A percentile compares a stretch with the other conserved stretches of the same genome.
Conservation (phyloP, 257 asterid species). For the Asclepias syriaca region DNA sequence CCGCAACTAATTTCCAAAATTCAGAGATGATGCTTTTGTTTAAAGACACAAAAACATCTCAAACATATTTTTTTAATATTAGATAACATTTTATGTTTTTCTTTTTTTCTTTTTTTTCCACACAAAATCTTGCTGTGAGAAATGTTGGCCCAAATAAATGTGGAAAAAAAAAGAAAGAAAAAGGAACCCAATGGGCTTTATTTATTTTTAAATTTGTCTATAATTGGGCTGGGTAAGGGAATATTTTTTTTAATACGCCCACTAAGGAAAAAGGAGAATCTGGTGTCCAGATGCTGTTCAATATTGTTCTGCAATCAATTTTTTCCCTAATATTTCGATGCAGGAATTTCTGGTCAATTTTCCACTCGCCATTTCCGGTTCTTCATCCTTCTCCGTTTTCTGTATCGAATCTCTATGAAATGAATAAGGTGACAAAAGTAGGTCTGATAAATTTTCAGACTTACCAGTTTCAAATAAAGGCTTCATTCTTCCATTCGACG, state of each 20-base stretch:
- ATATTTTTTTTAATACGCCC: not conserved
- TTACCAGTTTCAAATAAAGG: constrained; percentile 43
- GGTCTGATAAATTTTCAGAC: constrained; percentile 41
- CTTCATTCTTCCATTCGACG: constrained; percentile 55
- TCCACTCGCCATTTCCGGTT: not conserved
- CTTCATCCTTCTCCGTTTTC: not conserved
- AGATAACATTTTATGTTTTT: too few species aligned
- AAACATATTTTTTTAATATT: too few species aligned
- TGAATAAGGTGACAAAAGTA: constrained; percentile 50
- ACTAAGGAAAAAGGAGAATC: not conserved
- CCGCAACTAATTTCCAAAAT: not conserved
- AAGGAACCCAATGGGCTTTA: not conserved
- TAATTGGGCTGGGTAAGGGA: not conserved
- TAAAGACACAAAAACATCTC: not conserved
- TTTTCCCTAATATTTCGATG: not conserved
- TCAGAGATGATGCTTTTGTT: not conserved
- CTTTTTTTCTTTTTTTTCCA: too few species aligned
- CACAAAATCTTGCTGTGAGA: too few species aligned
- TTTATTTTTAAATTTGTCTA: not conserved
- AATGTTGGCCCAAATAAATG: not conserved
- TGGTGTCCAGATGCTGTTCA: not conserved
- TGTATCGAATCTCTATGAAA: constrained; percentile 19
- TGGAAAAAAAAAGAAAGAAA: too few species aligned
- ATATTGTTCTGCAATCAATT: not conserved
- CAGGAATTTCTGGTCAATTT: not conserved